A percentile compares a stretch with the other conserved stretches of the same genome.
These are phyloP conservation scores for Chaetomium olivaceum DNA, from an alignment of 2,329 filamentous ascomycete species.

Conservation along the genomic window DNA sequence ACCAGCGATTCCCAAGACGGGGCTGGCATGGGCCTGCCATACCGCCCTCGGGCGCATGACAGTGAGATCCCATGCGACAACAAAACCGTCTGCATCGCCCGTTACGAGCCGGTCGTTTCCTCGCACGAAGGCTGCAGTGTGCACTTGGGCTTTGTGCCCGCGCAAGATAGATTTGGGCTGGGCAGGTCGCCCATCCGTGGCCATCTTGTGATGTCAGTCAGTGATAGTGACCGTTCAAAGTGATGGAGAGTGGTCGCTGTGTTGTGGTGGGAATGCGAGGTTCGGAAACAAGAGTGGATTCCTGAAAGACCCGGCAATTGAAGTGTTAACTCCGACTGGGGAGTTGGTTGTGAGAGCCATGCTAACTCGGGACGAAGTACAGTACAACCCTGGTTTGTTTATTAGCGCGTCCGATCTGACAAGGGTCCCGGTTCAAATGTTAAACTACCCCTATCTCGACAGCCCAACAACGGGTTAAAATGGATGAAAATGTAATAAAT, in stretches of 20 bases:
- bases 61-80: constrained; percentile 81
- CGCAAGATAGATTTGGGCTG: constrained; percentile 69
- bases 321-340: no score
- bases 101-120: constrained; percentile 76
- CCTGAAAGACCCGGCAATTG: no score
- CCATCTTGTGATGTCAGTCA: constrained; percentile 28
- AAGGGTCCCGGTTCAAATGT: no score
- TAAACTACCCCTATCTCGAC: no score
- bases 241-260: neutral
- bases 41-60: constrained; percentile 79
- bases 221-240: neutral
- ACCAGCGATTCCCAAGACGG: constrained; percentile 71
- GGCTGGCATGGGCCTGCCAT: constrained; percentile 80
- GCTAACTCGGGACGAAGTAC: no score
- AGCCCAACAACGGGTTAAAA: no score
- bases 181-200: constrained; percentile 35
- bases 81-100: constrained; percentile 86
- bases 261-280: neutral
- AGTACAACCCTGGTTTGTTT: no score
- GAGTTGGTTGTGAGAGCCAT: no score
- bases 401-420: no score
- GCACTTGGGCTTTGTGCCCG: constrained; percentile 79
- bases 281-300: neutral
- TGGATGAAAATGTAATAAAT: no score
- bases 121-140: constrained; percentile 71